Base-by-base conservation (phyloP, 2,329 filamentous ascomycete genomes). In the Xylaria sp. region DNA sequence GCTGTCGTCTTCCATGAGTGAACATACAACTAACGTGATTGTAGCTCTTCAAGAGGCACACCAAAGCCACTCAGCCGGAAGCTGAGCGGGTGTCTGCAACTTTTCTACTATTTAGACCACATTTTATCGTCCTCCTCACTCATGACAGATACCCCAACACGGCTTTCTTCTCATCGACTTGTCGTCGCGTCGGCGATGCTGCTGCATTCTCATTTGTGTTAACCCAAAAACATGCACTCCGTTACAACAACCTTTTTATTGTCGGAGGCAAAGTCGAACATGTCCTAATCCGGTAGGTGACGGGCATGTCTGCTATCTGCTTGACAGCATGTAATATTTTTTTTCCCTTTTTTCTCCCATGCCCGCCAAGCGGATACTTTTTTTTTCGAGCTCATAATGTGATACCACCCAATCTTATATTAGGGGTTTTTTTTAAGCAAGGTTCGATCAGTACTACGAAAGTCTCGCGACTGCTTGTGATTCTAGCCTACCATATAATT, bases 11-110 rank as follows among this genome's bases (percentile, higher is more conserved):
- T 27, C 1, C 23, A 18, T 2, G 29, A 18, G 23, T 2, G 29
- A 18, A 23, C 2, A 16, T 51, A 32, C 4, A 59, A 66, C 79
- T 81, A 69, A 82, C 73, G 8, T 18, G 40, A n/a, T 13, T 23
- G 10, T 53, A 84, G 83, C 78, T 72, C 82, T 84, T 18, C 79
- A 81, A 77, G 81, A 83, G 60, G 82, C 82, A 21, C 80, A 83
- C 64, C 76, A 79, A 63, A 77, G 62, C 60, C 80, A 83, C 67
- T 75, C 70, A 13, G 75, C 76, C 6, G 73, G 77, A 60, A 78
- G 78, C 63, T 81, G 75, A 75, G 67, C 40, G 53, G 50, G 32
- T 50, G 44, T 60, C 63, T 40, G 51, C 65, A 55, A 37, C 61
- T 63, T 50, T 29, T 35, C 63, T 37, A 63, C 60, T 35, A 61